Percentiles rank a stretch among this genome's conserved stretches.
These are phyloP conservation scores for Vaccinium myrtillus DNA, from an alignment of 148 eudicot species.

Conservation along the genomic window DNA sequence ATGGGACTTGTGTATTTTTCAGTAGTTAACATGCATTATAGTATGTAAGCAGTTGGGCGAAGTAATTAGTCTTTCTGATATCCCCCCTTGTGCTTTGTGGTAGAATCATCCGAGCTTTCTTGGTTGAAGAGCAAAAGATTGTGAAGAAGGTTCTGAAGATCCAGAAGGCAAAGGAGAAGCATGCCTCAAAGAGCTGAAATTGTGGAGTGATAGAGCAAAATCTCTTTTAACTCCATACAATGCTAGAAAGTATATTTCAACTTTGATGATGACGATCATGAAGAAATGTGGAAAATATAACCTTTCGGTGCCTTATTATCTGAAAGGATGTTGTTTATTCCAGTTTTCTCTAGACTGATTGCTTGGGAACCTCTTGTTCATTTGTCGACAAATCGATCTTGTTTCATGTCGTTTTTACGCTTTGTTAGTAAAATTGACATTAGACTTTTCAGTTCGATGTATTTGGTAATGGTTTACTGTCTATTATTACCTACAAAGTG, in stretches of 20 bases:
- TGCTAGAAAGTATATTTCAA: background rate
- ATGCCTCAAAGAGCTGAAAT: slow-evolving; percentile 20
- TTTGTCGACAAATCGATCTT: slow-evolving; percentile 5
- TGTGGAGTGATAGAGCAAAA: background rate
- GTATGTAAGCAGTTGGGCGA: background rate
- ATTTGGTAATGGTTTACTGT: background rate
- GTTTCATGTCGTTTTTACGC: background rate
- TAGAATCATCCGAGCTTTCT: slow-evolving; percentile 33
- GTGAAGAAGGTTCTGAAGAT: slow-evolving; percentile 28
- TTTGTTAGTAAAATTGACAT: background rate
- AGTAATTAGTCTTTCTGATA: background rate
- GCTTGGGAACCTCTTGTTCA: slow-evolving; percentile 4
- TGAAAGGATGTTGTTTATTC: background rate
- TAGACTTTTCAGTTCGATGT: background rate
- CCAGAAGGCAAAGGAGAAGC: slow-evolving; percentile 29
- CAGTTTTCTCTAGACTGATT: background rate
- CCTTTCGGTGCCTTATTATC: background rate
- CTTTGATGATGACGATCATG: background rate
- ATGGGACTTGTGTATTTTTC: background rate
- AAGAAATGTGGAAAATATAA: background rate
- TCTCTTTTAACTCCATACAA: background rate
- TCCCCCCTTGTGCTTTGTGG: background rate
- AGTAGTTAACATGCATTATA: background rate
- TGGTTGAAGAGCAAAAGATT: slow-evolving; percentile 33
- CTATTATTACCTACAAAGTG: background rate